phyloP scores from a whole-genome alignment of 257 asterid species.

The Lycium ferocissimum region DNA sequence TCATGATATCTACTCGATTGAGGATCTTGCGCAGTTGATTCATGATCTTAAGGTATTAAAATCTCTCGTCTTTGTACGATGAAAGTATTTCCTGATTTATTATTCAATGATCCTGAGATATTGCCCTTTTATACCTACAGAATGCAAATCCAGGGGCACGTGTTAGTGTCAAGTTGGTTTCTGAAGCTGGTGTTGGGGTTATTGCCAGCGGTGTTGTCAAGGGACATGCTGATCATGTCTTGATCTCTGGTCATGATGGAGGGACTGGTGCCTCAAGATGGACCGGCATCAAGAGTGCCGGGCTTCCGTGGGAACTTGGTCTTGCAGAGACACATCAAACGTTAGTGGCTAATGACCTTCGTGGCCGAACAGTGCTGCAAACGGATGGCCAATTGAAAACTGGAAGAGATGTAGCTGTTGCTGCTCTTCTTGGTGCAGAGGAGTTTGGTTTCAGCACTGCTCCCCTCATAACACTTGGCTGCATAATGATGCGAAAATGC shows the following conservation, averaged over 20 bases:
- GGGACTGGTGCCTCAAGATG: conserved; percentile 99
- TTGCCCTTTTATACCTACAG: conserved; percentile 44
- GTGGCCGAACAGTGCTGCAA: conserved; percentile 92
- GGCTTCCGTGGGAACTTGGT: conserved; percentile 99
- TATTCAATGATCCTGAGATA: not conserved
- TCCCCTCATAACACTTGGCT: conserved; percentile 94
- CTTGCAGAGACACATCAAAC: conserved; percentile 99
- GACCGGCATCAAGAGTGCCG: conserved; percentile 99
- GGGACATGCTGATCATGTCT: conserved; percentile 97
- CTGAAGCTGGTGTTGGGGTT: conserved; percentile 99
- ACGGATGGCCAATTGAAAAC: conserved; percentile 99
- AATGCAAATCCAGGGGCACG: conserved; percentile 98
- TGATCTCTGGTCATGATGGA: conserved; percentile 99
- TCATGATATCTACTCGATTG: conserved; percentile 98
- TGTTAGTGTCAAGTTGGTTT: conserved; percentile 94
- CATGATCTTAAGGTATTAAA: conserved; percentile 87
- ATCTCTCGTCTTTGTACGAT: not conserved
- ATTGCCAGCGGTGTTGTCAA: conserved; percentile 98
- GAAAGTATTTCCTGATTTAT: not conserved
- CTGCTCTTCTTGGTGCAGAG: conserved; percentile 99
- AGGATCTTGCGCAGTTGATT: conserved; percentile 98
- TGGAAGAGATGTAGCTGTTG: conserved; percentile 96
- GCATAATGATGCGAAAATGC: conserved; percentile 99
- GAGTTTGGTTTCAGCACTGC: conserved; percentile 99
- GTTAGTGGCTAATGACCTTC: conserved; percentile 96